Percentiles rank a stretch among this genome's conserved stretches.
Evolutionary conservation across 1,139 yeast genomes (phyloP).

Genomic region (Keqinozyma sinolaborantium): DNA sequence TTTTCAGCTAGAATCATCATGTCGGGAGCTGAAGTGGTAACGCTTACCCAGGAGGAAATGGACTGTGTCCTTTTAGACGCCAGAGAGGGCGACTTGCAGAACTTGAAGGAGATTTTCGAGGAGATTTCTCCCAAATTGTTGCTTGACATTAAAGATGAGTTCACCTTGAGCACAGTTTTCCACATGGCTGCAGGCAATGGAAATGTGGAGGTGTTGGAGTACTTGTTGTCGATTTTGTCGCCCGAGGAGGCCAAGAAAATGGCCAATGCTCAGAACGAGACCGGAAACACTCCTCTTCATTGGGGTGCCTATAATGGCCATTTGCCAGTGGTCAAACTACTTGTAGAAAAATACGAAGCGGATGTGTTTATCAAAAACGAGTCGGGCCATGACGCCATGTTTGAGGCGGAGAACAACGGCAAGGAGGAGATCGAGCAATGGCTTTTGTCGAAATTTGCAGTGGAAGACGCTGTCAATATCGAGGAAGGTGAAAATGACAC

Average conservation of each 20-base stretch:
- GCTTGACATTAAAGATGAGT: constrained; percentile 56
- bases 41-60: constrained; percentile 67
- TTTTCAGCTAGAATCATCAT: constrained; percentile 5
- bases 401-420: constrained; percentile 79
- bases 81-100: constrained; percentile 80
- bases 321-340: constrained; percentile 59
- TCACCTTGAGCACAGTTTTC: constrained; percentile 67
- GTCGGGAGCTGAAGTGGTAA: constrained; percentile 14
- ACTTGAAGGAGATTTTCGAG: constrained; percentile 63
- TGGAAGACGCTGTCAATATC: constrained; percentile 53
- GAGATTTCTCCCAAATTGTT: constrained; percentile 54
- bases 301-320: constrained; percentile 96
- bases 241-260: constrained; percentile 43
- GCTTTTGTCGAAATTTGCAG: constrained; percentile 67
- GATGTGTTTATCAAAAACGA: constrained; percentile 78
- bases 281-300: constrained; percentile 91
- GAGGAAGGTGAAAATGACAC: constrained; percentile 45
- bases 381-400: constrained; percentile 79
- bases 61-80: constrained; percentile 81
- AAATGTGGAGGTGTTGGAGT: constrained; percentile 65
- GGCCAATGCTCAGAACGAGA: constrained; percentile 60
- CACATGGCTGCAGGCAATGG: constrained; percentile 98
- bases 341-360: constrained; percentile 72
- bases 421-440: constrained; percentile 66
- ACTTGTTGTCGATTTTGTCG: constrained; percentile 49